These are phyloP conservation scores for Juncus effusus DNA, from an alignment of 176 grass and related monocot species.

Conservation along the genomic window DNA sequence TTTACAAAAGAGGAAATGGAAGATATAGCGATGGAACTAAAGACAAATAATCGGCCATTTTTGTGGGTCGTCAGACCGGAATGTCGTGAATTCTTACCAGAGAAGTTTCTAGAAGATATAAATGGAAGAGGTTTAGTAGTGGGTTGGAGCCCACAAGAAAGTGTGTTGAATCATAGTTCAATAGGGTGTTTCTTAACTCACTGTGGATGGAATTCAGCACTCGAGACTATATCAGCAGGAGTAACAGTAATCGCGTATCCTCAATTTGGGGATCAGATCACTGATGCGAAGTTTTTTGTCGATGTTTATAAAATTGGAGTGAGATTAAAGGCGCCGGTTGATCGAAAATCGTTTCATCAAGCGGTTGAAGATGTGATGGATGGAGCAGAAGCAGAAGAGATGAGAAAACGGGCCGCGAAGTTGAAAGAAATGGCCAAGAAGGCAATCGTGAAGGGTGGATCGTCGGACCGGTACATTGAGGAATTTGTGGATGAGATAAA, in stretches of 20 bases:
- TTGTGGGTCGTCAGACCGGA: slow-evolving; percentile 76
- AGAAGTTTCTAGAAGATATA: slow-evolving; percentile 36
- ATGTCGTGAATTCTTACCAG: slow-evolving; percentile 27
- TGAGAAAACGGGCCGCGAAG: slow-evolving; percentile 26
- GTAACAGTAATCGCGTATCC: slow-evolving; percentile 68
- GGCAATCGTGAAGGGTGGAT: slow-evolving; percentile 46
- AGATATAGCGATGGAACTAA: slow-evolving; percentile 62
- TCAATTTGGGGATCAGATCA: slow-evolving; percentile 75
- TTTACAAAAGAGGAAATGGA: slow-evolving; percentile 39
- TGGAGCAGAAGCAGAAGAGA: slow-evolving; percentile 27
- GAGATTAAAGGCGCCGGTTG: slow-evolving; percentile 37
- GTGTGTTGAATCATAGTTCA: slow-evolving; percentile 48
- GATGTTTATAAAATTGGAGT: slow-evolving; percentile 57
- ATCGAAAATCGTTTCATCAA: slow-evolving; percentile 28
- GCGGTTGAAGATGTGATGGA: slow-evolving; percentile 43
- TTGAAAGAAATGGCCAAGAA: slow-evolving; percentile 41
- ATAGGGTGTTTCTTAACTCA: slow-evolving; percentile 76
- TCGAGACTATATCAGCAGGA: slow-evolving; percentile 59
- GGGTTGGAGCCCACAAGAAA: slow-evolving; percentile 74
- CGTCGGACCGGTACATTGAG: slow-evolving; percentile 51
- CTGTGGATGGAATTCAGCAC: slow-evolving; percentile 85
- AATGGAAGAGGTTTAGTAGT: slow-evolving; percentile 48
- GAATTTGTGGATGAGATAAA: slow-evolving; percentile 56
- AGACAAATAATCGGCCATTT: slow-evolving; percentile 39
- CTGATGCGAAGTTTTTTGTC: slow-evolving; percentile 57